Conservation (phyloP, 1,284 basidiomycete genomes). For the Leccinum pachyderme region DNA sequence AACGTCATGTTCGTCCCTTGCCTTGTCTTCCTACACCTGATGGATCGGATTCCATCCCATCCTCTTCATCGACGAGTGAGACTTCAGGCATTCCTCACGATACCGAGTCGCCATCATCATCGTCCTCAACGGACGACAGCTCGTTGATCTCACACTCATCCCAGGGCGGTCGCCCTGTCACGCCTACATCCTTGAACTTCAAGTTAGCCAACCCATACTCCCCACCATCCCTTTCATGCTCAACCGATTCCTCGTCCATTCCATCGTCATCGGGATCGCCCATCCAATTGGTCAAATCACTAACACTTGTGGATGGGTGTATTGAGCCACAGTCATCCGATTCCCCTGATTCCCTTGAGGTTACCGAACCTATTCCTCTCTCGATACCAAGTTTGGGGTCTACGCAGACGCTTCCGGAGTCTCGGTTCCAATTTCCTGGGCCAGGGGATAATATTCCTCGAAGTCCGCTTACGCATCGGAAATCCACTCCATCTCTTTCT, state of each 20-base stretch:
- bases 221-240: conserved; percentile 44
- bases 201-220: conserved; percentile 33
- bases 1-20: conserved; percentile 26
- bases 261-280: conserved; percentile 44
- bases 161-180: conserved; percentile 30
- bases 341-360: conserved; percentile 23
- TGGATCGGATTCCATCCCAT: conserved; percentile 1
- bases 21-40: conserved; percentile 25
- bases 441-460: conserved; percentile 31
- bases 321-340: conserved; percentile 19
- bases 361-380: conserved; percentile 30
- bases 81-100: conserved; percentile 17
- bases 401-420: conserved; percentile 12
- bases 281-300: conserved; percentile 29
- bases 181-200: conserved; percentile 40
- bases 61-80: conserved; percentile 9
- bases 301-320: conserved; percentile 25
- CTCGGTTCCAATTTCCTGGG: conserved; percentile 43
- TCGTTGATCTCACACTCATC: conserved; percentile 33
- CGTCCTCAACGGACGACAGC: conserved; percentile 29
- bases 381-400: conserved; percentile 25
- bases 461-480: conserved; percentile 36
- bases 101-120: conserved; percentile 25
- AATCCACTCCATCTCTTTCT: conserved; percentile 40
- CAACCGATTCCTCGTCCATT: conserved; percentile 44